Evolutionary conservation across 108 stramenopile genomes (phyloP), one percentile per base, ranked within the genome.

Genomic region (Nitzschia palea): DNA sequence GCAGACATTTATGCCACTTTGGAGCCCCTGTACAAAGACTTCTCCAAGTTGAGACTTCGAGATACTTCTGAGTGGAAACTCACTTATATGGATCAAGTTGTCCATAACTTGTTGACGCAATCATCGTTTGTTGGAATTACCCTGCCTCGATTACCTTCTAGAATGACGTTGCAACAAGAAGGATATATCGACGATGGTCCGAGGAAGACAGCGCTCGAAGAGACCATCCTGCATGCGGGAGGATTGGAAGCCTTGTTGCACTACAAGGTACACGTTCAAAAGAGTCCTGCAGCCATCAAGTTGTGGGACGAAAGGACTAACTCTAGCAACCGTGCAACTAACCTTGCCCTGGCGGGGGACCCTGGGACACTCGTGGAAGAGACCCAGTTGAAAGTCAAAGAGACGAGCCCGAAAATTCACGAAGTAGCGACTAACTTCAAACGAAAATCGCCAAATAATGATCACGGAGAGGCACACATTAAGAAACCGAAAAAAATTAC

Each of bases 21-120:
- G 23, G 97, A 98, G 71, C 94, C 97, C n/a, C 78, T 98, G 27
- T 95, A 92, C 48, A 68, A 66, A 57, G 97, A 99, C 71, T 96
- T 87, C 84, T 80, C 90, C 26, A 96, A 95, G 44, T 62, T 92
- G 59, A 68, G 78, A n/a, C 65, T 75, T 36, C 70, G 93, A 26
- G 71, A 76, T 28, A 31, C 62, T n/a, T 75, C 65, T 27, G 74
- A 95, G 31, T 99, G 98, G 98, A 75, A 67, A 58, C 64, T 97
- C 0, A 70, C 68, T 35, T 68, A 91, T 60, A 84, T 99, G 80
- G 99, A 98, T 69, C 93, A 97, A 70, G 87, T 95, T 33, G 79
- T 97, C 3, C 95, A 98, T 52, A 78, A 83, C 40, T 75, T 98
- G 31, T 77, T 95, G 44, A 83, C 70, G 8, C 56, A 81, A 23